A percentile compares a stretch with the other conserved stretches of the same genome.
Evolutionary conservation across 176 grass and related monocot genomes (phyloP).

Genomic region (Ensete ventricosum): DNA sequence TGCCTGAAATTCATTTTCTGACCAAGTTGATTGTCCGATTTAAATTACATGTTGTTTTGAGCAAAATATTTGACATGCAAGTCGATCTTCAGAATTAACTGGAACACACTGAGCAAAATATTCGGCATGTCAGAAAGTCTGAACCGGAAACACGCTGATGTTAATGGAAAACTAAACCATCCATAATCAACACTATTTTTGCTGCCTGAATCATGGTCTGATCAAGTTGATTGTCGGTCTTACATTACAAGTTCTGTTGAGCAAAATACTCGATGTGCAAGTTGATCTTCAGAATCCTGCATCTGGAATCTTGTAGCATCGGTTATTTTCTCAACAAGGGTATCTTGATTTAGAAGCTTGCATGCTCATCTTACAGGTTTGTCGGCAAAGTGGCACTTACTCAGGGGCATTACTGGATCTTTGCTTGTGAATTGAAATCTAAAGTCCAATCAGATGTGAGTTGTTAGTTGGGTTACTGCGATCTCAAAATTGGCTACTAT

Average conservation of each 20-base stretch:
- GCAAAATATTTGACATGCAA: not conserved
- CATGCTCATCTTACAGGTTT: slow-evolving; percentile 33
- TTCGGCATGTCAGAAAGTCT: no score
- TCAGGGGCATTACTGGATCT: slow-evolving; percentile 45
- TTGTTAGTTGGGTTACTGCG: not conserved
- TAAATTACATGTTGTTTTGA: not conserved
- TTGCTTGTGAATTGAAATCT: slow-evolving; percentile 26
- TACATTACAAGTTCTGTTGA: not conserved
- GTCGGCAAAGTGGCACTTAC: slow-evolving; percentile 51
- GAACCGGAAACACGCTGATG: no score
- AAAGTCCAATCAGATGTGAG: slow-evolving; percentile 32
- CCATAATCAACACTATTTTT: no score
- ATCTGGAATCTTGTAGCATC: not conserved
- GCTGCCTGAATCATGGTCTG: no score
- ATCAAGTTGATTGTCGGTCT: not conserved
- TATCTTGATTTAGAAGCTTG: not conserved
- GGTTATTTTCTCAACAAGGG: not conserved
- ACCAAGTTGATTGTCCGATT: not conserved
- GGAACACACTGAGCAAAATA: no score
- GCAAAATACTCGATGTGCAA: not conserved
- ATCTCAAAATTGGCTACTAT: slow-evolving; percentile 4
- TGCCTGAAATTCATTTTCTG: not conserved
- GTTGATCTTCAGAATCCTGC: not conserved
- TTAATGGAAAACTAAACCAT: no score
- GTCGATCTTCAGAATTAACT: not conserved